phyloP scores from a whole-genome alignment of 2,329 filamentous ascomycete genomes.

The Nigrospora osmanthi region DNA sequence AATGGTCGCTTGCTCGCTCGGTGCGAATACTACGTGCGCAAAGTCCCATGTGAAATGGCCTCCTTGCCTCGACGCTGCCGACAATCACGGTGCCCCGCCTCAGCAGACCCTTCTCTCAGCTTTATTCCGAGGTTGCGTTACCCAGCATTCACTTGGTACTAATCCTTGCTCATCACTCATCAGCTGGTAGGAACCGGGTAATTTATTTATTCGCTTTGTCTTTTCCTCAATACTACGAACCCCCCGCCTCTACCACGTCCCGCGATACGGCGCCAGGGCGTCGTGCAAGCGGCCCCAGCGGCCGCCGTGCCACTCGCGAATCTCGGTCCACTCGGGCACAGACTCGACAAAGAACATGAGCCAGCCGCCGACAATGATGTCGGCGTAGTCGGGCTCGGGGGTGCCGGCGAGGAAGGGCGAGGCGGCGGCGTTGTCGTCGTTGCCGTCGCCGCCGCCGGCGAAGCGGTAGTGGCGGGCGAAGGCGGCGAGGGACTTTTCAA shows the following conservation, averaged over 20 bases:
- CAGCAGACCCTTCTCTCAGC: too few species aligned
- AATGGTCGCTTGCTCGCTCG: too few species aligned
- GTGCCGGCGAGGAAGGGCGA: constrained; percentile 14
- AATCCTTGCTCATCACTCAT: too few species aligned
- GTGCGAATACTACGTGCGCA: too few species aligned
- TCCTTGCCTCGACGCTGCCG: too few species aligned
- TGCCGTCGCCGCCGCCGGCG: too few species aligned
- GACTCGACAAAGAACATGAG: constrained; percentile 8
- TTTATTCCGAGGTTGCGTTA: too few species aligned
- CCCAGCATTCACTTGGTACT: too few species aligned
- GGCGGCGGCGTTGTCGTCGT: too few species aligned
- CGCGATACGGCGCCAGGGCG: constrained; percentile 9
- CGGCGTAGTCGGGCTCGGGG: constrained; percentile 12
- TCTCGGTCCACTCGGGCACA: constrained; percentile 14
- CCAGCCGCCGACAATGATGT: constrained; percentile 19
- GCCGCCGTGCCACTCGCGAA: constrained; percentile 14
- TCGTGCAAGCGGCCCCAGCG: constrained; percentile 12
- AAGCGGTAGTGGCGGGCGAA: constrained; percentile 10
- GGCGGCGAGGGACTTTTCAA: constrained; percentile 7
- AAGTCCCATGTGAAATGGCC: too few species aligned
- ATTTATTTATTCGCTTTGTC: background rate
- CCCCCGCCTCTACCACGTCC: constrained; percentile 5
- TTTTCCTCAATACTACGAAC: constrained; percentile 6
- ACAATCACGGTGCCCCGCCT: too few species aligned
- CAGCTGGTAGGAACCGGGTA: too few species aligned